These are phyloP conservation scores for Lichtheimia corymbifera DNA, from an alignment of 371 early-diverging fungal species.

Conservation along the genomic window DNA sequence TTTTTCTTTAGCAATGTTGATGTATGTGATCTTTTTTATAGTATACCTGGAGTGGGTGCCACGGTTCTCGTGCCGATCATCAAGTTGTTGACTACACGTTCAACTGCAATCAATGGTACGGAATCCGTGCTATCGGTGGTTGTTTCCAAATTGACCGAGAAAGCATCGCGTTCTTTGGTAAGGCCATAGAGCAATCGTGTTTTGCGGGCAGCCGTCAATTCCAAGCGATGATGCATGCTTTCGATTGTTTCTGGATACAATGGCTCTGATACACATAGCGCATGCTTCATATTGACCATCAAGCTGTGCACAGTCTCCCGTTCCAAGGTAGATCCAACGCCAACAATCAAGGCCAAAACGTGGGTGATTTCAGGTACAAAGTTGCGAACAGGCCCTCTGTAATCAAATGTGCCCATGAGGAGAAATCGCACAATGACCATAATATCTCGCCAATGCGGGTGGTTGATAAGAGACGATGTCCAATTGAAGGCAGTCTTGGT, in stretches of 20 bases:
- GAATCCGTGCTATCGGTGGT: slow-evolving; percentile 66
- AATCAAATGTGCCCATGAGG: slow-evolving; percentile 85
- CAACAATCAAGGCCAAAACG: slow-evolving; percentile 74
- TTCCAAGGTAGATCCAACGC: slow-evolving; percentile 78
- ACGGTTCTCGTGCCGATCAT: slow-evolving; percentile 75
- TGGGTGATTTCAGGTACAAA: slow-evolving; percentile 85
- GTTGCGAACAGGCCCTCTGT: slow-evolving; percentile 60
- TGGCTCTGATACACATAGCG: slow-evolving; percentile 70
- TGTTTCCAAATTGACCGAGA: slow-evolving; percentile 61
- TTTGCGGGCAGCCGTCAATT: slow-evolving; percentile 71
- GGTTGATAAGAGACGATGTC: slow-evolving; percentile 69
- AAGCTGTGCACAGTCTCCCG: slow-evolving; percentile 86
- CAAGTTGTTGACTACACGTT: slow-evolving; percentile 68
- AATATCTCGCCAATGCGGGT: slow-evolving; percentile 83
- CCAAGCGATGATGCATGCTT: slow-evolving; percentile 54
- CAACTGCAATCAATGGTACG: slow-evolving; percentile 62
- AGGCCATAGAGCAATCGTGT: slow-evolving; percentile 79
- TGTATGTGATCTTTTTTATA: not conserved
- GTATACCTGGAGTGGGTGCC: slow-evolving; percentile 56
- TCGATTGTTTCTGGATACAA: slow-evolving; percentile 54
- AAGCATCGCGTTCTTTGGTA: slow-evolving; percentile 62
- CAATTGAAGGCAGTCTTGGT: slow-evolving; percentile 69
- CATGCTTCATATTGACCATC: slow-evolving; percentile 86
- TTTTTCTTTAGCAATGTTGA: not conserved
- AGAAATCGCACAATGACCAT: slow-evolving; percentile 83